Conservation (phyloP, 1,284 basidiomycete species). For the Cutaneotrichosporon sp. region DNA sequence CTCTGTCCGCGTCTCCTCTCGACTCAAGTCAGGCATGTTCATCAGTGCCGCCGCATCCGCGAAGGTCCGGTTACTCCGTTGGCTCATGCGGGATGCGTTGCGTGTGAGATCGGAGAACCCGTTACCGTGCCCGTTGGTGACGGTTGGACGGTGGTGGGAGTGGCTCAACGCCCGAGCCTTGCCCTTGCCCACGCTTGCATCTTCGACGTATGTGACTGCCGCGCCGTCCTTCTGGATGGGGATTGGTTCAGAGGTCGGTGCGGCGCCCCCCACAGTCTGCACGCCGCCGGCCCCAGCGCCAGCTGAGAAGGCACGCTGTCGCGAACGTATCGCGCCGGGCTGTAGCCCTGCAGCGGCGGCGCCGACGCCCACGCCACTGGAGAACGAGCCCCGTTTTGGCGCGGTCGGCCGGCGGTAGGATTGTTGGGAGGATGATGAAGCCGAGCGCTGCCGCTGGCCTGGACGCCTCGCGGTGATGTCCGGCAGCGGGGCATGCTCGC, state of each 20-base stretch:
- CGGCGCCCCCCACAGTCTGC: not conserved
- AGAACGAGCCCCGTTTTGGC: not conserved
- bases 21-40: slow-evolving; percentile 7
- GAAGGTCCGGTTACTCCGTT: slow-evolving; percentile 16
- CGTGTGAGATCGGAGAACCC: slow-evolving; percentile 13
- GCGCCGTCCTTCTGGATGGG: not conserved
- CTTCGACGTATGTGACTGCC: not conserved
- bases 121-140: not conserved
- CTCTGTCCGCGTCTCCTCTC: slow-evolving; percentile 16
- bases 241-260: not conserved
- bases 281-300: slow-evolving; percentile 11
- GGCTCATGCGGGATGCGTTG: slow-evolving; percentile 15
- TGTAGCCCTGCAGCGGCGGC: not conserved
- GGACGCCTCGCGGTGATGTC: not conserved
- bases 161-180: no score
- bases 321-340: not conserved
- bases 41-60: slow-evolving; percentile 14
- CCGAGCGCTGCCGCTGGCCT: not conserved
- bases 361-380: not conserved
- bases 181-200: not conserved
- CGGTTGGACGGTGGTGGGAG: no score
- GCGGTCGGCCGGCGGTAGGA: not conserved
- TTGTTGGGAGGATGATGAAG: not conserved
- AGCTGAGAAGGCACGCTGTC: slow-evolving; percentile 11
- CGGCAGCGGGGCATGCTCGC: slow-evolving; percentile 7